Conservation (phyloP, 345 rosid genomes). For the Cardiospermum halicacabum region DNA sequence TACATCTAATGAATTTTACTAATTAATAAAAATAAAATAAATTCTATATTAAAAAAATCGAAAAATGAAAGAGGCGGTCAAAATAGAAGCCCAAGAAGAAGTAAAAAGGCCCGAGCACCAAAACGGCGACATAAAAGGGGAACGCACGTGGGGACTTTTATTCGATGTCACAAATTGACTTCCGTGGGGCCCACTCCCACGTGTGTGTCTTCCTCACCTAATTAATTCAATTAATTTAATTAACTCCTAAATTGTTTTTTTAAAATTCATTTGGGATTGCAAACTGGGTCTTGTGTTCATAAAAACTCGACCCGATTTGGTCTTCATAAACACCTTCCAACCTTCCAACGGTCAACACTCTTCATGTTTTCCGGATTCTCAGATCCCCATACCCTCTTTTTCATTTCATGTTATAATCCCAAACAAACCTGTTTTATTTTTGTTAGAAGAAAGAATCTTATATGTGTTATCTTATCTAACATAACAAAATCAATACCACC, state of each 20-base stretch:
- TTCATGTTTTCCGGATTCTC: conserved; percentile 51
- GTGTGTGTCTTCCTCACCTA: neutral
- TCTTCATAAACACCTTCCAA: conserved; percentile 29
- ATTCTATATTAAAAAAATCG: no score
- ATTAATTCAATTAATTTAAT: neutral
- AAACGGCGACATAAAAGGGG: conserved; percentile 64
- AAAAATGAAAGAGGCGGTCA: conserved; percentile 12
- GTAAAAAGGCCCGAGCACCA: conserved; percentile 41
- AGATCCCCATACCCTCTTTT: conserved; percentile 33
- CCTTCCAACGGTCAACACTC: conserved; percentile 38
- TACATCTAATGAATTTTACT: no score
- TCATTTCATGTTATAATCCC: neutral
- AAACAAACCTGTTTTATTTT: neutral
- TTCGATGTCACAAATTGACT: conserved; percentile 5
- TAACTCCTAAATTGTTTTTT: no score
- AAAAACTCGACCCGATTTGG: conserved; percentile 24
- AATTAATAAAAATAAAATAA: no score
- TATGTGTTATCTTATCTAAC: neutral
- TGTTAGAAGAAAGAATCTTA: neutral
- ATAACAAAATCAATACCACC: neutral
- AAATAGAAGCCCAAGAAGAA: conserved; percentile 19
- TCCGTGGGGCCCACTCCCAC: conserved; percentile 33
- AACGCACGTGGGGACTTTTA: conserved; percentile 41
- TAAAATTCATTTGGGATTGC: conserved; percentile 11
- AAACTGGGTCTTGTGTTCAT: neutral